These are phyloP conservation scores for Sugiyamaella grinbergsii DNA, from an alignment of 1,139 yeast genomes.

Conservation along the genomic window DNA sequence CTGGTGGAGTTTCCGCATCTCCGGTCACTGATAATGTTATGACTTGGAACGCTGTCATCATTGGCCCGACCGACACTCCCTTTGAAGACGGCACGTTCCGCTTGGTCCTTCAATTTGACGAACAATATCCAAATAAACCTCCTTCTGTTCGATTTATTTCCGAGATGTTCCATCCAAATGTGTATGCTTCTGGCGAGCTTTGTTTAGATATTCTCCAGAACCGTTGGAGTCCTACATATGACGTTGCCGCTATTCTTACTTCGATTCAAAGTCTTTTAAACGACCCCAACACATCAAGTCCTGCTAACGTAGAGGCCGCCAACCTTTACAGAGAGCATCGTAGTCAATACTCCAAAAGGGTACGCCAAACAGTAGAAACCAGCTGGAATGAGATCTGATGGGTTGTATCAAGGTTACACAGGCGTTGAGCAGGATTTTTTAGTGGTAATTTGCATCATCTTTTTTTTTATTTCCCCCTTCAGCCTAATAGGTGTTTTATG, in stretches of 20 bases:
- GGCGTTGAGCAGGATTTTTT: not conserved
- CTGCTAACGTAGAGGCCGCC: conserved; percentile 98
- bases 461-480: not conserved
- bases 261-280: conserved; percentile 75
- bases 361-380: conserved; percentile 85
- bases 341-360: conserved; percentile 87
- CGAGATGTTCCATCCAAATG: conserved; percentile 98
- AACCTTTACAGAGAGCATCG: conserved; percentile 93
- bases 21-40: conserved; percentile 96
- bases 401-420: not conserved
- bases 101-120: conserved; percentile 84
- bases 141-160: conserved; percentile 88
- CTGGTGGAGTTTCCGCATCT: conserved; percentile 96
- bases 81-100: conserved; percentile 98
- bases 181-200: conserved; percentile 91
- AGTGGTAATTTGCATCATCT: conserved; percentile 1
- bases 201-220: conserved; percentile 95
- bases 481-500: not conserved
- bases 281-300: conserved; percentile 95
- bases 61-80: conserved; percentile 97
- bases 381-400: conserved; percentile 41
- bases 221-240: conserved; percentile 98
- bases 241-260: conserved; percentile 94
- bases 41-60: conserved; percentile 97
- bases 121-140: conserved; percentile 96